phyloP scores from a whole-genome alignment of 148 eudicot species.

The Cornus kousa region DNA sequence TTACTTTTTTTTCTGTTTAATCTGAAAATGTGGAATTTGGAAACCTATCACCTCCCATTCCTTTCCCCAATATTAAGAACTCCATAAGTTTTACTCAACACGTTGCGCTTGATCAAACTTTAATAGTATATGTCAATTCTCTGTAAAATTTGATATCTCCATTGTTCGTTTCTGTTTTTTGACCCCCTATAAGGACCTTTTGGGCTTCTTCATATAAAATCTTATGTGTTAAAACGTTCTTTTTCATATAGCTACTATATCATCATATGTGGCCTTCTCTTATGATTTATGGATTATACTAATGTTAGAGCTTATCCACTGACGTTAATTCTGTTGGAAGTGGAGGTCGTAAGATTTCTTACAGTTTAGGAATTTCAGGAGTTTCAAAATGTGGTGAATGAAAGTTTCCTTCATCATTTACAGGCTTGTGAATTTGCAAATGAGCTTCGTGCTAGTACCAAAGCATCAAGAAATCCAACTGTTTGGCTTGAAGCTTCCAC shows the following conservation, averaged over 20 bases:
- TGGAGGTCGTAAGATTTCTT: background rate
- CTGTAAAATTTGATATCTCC: too few species aligned
- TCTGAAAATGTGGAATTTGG: background rate
- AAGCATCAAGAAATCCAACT: constrained; percentile 78
- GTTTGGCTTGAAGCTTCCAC: constrained; percentile 83
- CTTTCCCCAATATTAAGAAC: background rate
- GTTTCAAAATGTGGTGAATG: background rate
- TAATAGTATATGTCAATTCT: background rate
- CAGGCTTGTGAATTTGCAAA: constrained; percentile 97
- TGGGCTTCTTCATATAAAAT: background rate
- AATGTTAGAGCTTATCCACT: background rate
- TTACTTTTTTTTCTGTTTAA: too few species aligned
- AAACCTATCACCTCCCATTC: background rate
- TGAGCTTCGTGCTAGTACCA: constrained; percentile 95
- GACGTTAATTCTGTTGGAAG: background rate
- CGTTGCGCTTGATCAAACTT: background rate
- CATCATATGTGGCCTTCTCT: background rate
- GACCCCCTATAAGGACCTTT: background rate
- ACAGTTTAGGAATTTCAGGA: constrained; percentile 4
- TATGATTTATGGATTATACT: background rate
- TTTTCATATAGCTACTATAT: too few species aligned
- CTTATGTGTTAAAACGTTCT: background rate
- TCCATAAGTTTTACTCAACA: background rate
- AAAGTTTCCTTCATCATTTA: constrained; percentile 10
- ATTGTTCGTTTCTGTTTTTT: background rate